Evolutionary conservation across 495 filamentous ascomycete genomes (phyloP).

Genomic region (Trichoderma erinaceum): DNA sequence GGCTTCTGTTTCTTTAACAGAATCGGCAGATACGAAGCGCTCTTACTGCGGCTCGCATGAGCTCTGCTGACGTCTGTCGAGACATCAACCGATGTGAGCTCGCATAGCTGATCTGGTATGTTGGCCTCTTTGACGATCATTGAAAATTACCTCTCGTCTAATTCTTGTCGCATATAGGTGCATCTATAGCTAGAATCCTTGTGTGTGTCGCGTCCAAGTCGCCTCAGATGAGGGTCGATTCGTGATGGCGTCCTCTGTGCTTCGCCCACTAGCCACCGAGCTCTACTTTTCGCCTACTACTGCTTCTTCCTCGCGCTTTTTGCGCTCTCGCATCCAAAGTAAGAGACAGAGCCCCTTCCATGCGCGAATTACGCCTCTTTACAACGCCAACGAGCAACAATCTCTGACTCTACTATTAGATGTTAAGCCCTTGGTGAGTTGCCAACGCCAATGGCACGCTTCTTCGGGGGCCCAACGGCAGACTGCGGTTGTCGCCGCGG

Average conservation of each 20-base stretch:
- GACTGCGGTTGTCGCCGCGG: conserved; percentile 17
- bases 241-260: conserved; percentile 15
- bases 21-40: background rate
- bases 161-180: background rate
- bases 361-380: background rate
- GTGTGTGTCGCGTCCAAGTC: background rate
- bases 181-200: background rate
- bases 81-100: background rate
- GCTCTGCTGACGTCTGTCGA: background rate
- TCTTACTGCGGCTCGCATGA: background rate
- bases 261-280: conserved; percentile 15
- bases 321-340: conserved; percentile 8
- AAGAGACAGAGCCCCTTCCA: background rate
- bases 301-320: background rate
- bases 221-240: conserved; percentile 17
- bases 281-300: conserved; percentile 3
- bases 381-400: background rate
- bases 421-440: background rate
- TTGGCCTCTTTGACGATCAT: background rate
- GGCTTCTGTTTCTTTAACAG: background rate
- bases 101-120: background rate
- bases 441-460: conserved; percentile 32
- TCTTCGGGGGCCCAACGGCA: conserved; percentile 20
- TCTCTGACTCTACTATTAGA: background rate
- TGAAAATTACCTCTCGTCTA: background rate